Conservation (phyloP, 805 yeast species). For the Cyberlindnera nakhonratchasimensis region DNA sequence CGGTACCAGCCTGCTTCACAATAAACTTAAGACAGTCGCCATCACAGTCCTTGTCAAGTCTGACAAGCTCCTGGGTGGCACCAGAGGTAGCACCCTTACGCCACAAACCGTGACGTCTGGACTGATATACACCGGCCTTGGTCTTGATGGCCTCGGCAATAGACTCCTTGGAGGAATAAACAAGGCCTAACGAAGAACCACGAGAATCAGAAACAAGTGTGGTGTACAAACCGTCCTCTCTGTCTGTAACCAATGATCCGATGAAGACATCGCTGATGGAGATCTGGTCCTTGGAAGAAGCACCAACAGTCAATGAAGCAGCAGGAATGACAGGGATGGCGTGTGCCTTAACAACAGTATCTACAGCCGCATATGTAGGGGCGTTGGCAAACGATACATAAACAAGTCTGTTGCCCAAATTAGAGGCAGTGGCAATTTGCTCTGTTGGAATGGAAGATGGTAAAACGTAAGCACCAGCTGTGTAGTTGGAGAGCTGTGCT, state of each 20-base stretch:
- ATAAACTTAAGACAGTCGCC: conserved; percentile 84
- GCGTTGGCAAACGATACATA: conserved; percentile 14
- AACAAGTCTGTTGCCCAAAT: conserved; percentile 18
- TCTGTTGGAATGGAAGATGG: conserved; percentile 22
- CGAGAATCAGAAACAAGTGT: conserved; percentile 73
- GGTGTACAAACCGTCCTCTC: conserved; percentile 80
- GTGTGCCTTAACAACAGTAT: conserved; percentile 22
- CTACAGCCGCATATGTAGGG: conserved; percentile 14
- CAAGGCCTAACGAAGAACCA: conserved; percentile 80
- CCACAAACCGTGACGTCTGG: conserved; percentile 92
- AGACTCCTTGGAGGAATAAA: conserved; percentile 83
- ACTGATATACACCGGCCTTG: conserved; percentile 87
- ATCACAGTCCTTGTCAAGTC: conserved; percentile 82
- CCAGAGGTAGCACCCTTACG: conserved; percentile 96
- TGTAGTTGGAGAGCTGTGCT: conserved; percentile 8
- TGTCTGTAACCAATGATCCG: conserved; percentile 65
- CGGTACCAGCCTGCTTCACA: conserved; percentile 81
- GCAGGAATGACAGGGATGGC: conserved; percentile 26
- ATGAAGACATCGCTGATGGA: conserved; percentile 45
- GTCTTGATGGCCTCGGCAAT: conserved; percentile 77
- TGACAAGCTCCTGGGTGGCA: conserved; percentile 75
- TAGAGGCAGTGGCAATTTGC: conserved; percentile 19
- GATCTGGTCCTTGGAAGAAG: conserved; percentile 21
- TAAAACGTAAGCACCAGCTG: conserved; percentile 19
- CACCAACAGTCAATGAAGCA: conserved; percentile 20